Conservation (phyloP, 306 rosid species). For the Ormosia emarginata region DNA sequence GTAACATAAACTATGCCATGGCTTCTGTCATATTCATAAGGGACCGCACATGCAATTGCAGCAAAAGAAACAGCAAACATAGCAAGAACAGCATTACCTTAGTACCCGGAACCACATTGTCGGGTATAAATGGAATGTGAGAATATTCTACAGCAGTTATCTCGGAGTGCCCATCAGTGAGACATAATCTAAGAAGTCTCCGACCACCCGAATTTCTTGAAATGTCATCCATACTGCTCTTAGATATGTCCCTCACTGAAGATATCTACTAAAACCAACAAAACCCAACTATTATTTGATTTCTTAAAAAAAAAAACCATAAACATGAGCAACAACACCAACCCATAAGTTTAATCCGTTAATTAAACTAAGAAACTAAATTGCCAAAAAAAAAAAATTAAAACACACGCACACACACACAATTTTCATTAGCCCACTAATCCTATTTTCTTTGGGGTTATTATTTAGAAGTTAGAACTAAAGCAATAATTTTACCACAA, state of each 20-base stretch:
- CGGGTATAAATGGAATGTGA: conserved; percentile 55
- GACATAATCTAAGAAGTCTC: conserved; percentile 63
- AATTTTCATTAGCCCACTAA: not conserved
- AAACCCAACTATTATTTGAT: not conserved
- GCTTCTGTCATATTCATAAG: not conserved
- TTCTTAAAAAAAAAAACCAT: not conserved
- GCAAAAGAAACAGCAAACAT: not conserved
- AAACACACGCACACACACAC: not conserved
- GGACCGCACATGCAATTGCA: not conserved
- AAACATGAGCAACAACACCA: not conserved
- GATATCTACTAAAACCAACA: conserved; percentile 53
- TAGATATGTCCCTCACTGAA: conserved; percentile 68
- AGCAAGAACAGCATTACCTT: conserved; percentile 50
- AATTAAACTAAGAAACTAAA: not conserved
- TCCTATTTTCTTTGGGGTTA: not conserved
- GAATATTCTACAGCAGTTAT: conserved; percentile 71
- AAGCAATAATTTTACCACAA: not conserved
- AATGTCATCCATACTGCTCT: conserved; percentile 49
- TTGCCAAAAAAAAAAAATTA: not conserved
- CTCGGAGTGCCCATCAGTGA: conserved; percentile 81
- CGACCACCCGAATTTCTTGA: conserved; percentile 38
- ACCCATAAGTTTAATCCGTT: not conserved
- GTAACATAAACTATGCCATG: not conserved
- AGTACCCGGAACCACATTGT: conserved; percentile 73
- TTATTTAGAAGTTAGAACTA: not conserved